These are phyloP conservation scores for Spathaspora sp. DNA, from an alignment of 805 yeast genomes.

Conservation along the genomic window DNA sequence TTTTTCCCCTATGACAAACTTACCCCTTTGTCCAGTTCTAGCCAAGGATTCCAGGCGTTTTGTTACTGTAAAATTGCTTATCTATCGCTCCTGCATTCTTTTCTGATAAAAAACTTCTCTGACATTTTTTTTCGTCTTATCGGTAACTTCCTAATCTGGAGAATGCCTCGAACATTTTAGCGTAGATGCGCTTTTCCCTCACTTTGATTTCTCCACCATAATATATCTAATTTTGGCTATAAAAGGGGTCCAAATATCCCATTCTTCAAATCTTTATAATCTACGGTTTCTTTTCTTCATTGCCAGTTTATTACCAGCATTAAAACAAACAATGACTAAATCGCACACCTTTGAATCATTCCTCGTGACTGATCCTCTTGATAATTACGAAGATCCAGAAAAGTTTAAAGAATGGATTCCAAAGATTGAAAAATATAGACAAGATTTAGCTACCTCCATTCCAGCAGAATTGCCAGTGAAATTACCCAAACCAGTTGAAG, in stretches of 20 bases:
- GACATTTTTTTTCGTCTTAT: background rate
- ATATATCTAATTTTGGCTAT: background rate
- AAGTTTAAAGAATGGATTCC: conserved; percentile 44
- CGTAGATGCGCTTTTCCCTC: background rate
- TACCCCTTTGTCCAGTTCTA: no score
- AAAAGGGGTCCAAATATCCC: background rate
- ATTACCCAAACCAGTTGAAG: conserved; percentile 30
- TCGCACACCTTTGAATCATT: conserved; percentile 16
- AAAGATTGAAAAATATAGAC: conserved; percentile 38
- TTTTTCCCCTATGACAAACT: no score
- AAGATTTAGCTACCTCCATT: conserved; percentile 25
- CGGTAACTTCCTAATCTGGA: background rate
- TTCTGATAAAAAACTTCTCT: background rate
- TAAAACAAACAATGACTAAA: background rate
- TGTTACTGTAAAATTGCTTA: background rate
- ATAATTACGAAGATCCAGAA: conserved; percentile 37
- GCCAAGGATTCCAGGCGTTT: no score
- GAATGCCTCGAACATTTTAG: background rate
- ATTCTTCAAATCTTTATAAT: background rate
- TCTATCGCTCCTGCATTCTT: background rate
- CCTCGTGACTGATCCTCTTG: conserved; percentile 28
- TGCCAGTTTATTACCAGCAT: background rate
- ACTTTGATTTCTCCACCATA: background rate
- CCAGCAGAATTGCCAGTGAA: conserved; percentile 26
- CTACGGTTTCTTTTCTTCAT: background rate